Conservation (phyloP, 2,329 filamentous ascomycete genomes). For the Dactylellina leptospora region DNA sequence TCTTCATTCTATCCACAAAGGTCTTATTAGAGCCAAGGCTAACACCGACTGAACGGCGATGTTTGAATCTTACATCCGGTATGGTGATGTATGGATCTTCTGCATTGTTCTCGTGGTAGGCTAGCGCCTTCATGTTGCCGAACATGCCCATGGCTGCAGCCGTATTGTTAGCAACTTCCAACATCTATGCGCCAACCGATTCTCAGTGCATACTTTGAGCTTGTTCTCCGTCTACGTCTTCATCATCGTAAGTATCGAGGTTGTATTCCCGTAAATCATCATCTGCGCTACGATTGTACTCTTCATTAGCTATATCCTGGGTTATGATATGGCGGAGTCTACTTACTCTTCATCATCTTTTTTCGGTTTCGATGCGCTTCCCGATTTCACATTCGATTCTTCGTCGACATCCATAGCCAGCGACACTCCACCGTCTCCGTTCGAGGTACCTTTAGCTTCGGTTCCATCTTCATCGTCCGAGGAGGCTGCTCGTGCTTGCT, state of each 20-base stretch:
- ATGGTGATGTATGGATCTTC: conserved; percentile 97
- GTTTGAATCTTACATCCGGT: conserved; percentile 64
- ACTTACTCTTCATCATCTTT: conserved; percentile 58
- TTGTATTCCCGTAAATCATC: conserved; percentile 97
- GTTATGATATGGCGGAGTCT: not conserved
- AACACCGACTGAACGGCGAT: no score
- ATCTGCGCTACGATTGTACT: conserved; percentile 62
- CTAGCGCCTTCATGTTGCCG: conserved; percentile 89
- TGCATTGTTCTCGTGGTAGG: conserved; percentile 92
- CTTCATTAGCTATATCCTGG: conserved; percentile 9
- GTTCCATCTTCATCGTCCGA: conserved; percentile 57
- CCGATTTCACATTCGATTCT: conserved; percentile 52
- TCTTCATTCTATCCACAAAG: conserved; percentile 62
- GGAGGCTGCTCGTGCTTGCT: conserved; percentile 69
- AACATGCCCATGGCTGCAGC: conserved; percentile 79
- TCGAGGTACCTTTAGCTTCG: conserved; percentile 27
- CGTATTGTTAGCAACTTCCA: not conserved
- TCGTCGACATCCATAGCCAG: conserved; percentile 45
- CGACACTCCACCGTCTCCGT: conserved; percentile 28
- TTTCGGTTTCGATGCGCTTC: conserved; percentile 57
- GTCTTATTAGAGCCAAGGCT: no score
- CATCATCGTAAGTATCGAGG: conserved; percentile 91
- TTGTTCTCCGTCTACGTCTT: conserved; percentile 66
- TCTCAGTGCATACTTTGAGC: conserved; percentile 66
- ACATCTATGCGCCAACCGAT: not conserved